These are phyloP conservation scores for Arthromyces matolae DNA, from an alignment of 768 basidiomycete species.

Conservation along the genomic window DNA sequence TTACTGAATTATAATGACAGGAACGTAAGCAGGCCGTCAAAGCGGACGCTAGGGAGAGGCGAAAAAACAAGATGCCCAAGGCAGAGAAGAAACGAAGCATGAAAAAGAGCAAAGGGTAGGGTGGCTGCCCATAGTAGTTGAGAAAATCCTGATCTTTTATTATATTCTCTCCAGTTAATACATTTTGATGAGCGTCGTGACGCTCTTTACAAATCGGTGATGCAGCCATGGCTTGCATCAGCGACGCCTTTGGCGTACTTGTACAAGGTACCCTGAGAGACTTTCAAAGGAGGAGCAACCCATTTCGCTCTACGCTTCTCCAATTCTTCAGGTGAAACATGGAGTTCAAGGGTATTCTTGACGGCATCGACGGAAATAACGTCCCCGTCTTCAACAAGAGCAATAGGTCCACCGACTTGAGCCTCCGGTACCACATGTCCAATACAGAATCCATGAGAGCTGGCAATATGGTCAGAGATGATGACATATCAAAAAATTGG, in stretches of 20 bases:
- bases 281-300: constrained; percentile 85
- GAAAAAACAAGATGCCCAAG: constrained; percentile 94
- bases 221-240: constrained; percentile 91
- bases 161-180: too few relatives aligned
- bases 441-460: constrained; percentile 94
- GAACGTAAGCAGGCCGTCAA: constrained; percentile 91
- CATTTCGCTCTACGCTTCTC: constrained; percentile 66
- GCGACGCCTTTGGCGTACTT: constrained; percentile 87
- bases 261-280: constrained; percentile 74
- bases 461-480: constrained; percentile 28
- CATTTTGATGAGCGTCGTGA: too few relatives aligned
- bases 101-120: constrained; percentile 47
- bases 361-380: constrained; percentile 85
- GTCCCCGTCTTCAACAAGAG: constrained; percentile 86
- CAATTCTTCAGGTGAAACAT: constrained; percentile 77
- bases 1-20: constrained; percentile 35
- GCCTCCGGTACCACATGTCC: constrained; percentile 98
- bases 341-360: constrained; percentile 76
- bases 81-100: constrained; percentile 87
- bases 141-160: background rate
- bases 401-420: constrained; percentile 90
- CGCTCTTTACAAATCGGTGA: constrained; percentile 68
- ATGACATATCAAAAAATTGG: constrained; percentile 13
- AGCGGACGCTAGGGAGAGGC: constrained; percentile 79
- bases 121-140: background rate